Conservation (phyloP, 2,329 filamentous ascomycete genomes). For the Aspergillus niger region DNA sequence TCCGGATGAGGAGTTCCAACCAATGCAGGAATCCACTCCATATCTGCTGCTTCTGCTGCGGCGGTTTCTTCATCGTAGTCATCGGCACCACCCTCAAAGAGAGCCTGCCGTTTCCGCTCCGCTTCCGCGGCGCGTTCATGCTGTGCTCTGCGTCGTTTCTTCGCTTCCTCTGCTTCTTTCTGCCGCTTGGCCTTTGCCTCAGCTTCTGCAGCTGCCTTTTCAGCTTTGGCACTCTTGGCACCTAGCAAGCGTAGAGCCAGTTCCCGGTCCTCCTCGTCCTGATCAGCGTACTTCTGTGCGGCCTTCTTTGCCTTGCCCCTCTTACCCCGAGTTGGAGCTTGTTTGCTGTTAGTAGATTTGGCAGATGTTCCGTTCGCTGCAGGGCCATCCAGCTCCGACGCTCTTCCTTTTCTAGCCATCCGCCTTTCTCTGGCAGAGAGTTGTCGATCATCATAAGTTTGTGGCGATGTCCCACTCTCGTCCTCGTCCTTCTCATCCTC, state of each 20-base stretch:
- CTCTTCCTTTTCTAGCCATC: conserved; percentile 33
- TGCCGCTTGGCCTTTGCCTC: conserved; percentile 68
- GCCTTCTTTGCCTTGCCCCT: conserved; percentile 83
- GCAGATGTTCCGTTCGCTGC: conserved; percentile 18
- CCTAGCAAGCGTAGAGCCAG: conserved; percentile 87
- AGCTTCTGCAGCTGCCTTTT: conserved; percentile 63
- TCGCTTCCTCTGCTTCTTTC: conserved; percentile 69
- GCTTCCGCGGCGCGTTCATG: conserved; percentile 72
- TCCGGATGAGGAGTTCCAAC: conserved; percentile 76
- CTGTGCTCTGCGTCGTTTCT: conserved; percentile 75
- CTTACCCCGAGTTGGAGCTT: conserved; percentile 64
- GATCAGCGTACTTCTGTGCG: conserved; percentile 84
- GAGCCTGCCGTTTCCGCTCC: conserved; percentile 66
- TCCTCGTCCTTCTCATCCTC: conserved; percentile 14
- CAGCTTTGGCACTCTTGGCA: conserved; percentile 56
- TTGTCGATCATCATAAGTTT: conserved; percentile 30
- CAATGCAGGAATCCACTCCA: conserved; percentile 64
- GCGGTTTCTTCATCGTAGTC: conserved; percentile 58
- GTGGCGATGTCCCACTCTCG: conserved; percentile 15
- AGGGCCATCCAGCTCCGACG: conserved; percentile 13
- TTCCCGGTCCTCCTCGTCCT: conserved; percentile 89
- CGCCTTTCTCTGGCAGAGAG: conserved; percentile 50
- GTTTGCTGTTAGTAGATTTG: conserved; percentile 23
- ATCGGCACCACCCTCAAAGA: conserved; percentile 68
- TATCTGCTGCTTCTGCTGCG: conserved; percentile 50